Evolutionary conservation across 2,329 filamentous ascomycete genomes (phyloP).

Genomic region (Colletotrichum sp.): DNA sequence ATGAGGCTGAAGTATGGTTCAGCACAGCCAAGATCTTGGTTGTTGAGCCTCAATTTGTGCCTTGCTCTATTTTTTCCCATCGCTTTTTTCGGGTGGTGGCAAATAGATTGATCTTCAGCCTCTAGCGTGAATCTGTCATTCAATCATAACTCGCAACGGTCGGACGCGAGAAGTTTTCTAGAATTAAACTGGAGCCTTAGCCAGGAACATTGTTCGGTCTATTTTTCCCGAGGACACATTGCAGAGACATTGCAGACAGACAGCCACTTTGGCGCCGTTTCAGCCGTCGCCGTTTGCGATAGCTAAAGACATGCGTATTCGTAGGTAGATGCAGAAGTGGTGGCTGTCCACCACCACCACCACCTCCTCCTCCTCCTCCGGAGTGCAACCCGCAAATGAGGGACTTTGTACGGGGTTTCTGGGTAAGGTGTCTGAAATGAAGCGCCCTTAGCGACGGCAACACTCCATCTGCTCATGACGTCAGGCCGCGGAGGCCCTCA

Average conservation of each 20-base stretch:
- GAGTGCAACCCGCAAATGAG: neutral
- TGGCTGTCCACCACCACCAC: no score
- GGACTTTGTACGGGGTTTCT: neutral
- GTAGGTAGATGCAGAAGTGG: neutral
- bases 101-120: neutral
- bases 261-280: neutral
- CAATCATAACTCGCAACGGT: neutral
- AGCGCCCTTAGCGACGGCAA: constrained; percentile 15
- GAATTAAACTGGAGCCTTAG: neutral
- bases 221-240: neutral
- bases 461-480: neutral
- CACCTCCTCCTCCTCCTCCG: neutral
- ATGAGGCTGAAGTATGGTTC: neutral
- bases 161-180: neutral
- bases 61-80: neutral
- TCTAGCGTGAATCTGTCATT: neutral
- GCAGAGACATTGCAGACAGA: neutral
- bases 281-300: neutral
- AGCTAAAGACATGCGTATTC: neutral
- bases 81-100: neutral
- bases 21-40: neutral
- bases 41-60: constrained; percentile 1
- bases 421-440: constrained; percentile 18
- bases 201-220: neutral
- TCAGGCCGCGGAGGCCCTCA: neutral